These are phyloP conservation scores for Cercospora berteroae DNA, from an alignment of 2,329 filamentous ascomycete genomes.

Conservation along the genomic window DNA sequence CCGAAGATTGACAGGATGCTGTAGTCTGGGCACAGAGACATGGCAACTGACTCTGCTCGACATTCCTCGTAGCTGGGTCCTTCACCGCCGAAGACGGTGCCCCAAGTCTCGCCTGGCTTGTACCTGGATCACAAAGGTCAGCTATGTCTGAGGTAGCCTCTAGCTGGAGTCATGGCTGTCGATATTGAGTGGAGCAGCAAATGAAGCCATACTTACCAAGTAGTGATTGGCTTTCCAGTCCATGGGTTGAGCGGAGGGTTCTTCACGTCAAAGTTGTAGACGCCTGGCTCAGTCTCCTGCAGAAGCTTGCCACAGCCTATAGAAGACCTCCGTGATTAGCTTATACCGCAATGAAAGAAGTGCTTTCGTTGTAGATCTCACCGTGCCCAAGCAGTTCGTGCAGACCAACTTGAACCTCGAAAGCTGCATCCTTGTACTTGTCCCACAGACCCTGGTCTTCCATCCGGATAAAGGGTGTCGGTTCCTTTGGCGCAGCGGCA, in stretches of 20 bases:
- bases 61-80: constrained; percentile 93
- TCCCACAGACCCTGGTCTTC: constrained; percentile 75
- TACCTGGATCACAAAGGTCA: constrained; percentile 49
- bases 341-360: background rate
- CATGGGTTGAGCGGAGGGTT: constrained; percentile 81
- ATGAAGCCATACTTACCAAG: constrained; percentile 52
- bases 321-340: constrained; percentile 59
- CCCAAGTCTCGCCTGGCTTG: constrained; percentile 93
- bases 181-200: background rate
- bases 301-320: constrained; percentile 89
- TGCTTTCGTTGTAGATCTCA: constrained; percentile 36
- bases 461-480: constrained; percentile 83
- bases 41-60: constrained; percentile 88
- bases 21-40: constrained; percentile 87
- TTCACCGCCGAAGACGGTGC: constrained; percentile 80
- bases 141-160: too few species aligned
- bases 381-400: constrained; percentile 80
- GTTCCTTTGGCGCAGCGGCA: constrained; percentile 88
- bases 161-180: too few species aligned
- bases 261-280: constrained; percentile 82
- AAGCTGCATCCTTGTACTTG: constrained; percentile 80
- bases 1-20: constrained; percentile 86
- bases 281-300: constrained; percentile 78
- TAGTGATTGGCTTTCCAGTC: constrained; percentile 71
- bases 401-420: constrained; percentile 93